Percentiles rank a stretch among this genome's conserved stretches.
Conservation (phyloP, 768 basidiomycete species). For the Phylloporus sp. region DNA sequence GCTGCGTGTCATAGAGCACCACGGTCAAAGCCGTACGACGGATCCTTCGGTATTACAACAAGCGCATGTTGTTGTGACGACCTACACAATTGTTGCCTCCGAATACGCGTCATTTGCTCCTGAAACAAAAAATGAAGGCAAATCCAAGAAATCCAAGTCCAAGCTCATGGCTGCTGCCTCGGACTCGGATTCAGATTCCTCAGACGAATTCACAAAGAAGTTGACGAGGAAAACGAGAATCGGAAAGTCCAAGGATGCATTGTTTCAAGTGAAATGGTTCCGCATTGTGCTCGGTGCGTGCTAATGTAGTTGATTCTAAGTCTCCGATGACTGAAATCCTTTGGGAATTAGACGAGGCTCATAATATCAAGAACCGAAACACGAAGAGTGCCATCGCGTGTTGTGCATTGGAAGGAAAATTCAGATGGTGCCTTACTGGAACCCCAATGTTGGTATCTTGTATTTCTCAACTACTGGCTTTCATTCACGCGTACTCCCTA, state of each 20-base stretch:
- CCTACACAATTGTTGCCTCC: conserved; percentile 79
- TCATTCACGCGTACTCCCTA: conserved; percentile 18
- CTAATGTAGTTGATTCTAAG: not conserved
- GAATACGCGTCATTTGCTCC: conserved; percentile 61
- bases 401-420: conserved; percentile 71
- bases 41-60: conserved; percentile 52
- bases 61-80: conserved; percentile 78
- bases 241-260: conserved; percentile 51
- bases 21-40: conserved; percentile 70
- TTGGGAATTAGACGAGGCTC: conserved; percentile 70
- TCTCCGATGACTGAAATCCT: not conserved
- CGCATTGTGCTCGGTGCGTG: conserved; percentile 76
- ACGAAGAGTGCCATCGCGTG: conserved; percentile 79
- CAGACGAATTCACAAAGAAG: conserved; percentile 38
- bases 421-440: conserved; percentile 85
- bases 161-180: conserved; percentile 26
- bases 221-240: conserved; percentile 40
- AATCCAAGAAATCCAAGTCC: conserved; percentile 40
- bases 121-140: conserved; percentile 52
- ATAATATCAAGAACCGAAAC: conserved; percentile 86
- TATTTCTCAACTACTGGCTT: not conserved
- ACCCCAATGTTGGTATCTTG: conserved; percentile 57
- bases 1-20: conserved; percentile 76
- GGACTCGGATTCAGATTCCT: conserved; percentile 34
- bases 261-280: conserved; percentile 82